Base-by-base conservation (phyloP, 2,329 filamentous ascomycete species). In the Botrytis elliptica region DNA sequence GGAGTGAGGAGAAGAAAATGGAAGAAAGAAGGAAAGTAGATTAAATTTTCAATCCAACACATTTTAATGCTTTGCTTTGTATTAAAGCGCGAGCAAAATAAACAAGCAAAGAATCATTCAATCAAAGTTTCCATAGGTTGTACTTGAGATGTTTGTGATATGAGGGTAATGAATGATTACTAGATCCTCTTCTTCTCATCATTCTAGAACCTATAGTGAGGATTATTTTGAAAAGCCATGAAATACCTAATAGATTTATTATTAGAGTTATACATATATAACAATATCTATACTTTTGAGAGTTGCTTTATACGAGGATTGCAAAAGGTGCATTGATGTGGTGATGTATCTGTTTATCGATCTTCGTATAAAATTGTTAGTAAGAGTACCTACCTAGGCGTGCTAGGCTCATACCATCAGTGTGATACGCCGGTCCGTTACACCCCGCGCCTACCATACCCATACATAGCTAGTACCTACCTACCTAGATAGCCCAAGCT, bases 381-480 rank as follows among this genome's bases (percentile, higher is more conserved):
- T 49, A 10, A 49, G 46, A 49, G 46, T 10, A 22, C 20, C 20
- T 42, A 29, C 29, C 29, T 29, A 16, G 40, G 40, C 40, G 29
- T 42, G 12, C 29, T 42, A 14, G 40, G 40, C 12, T 16, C 40
- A 42, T 14, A 42, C 40, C 49, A n/a, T 55, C 25, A n/a, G 49
- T 55, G 25, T 55, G 25, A n/a, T 55, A n/a, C 49, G 29, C 65
- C 46, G 65, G 65, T 33, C 65, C 46, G 65, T 57, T 18, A 18
- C 46, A 49, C 65, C 65, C 65, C 49, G 65, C 65, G 16, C 65
- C 65, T 68, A 40, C 46, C 46, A 67, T 22, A 65, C 46, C 46
- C 46, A 67, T 22, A 65, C 46, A 55, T 40, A 65, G 62, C 33
- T 52, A n/a, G 22, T 29, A 63, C 4, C 33, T 38, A 52, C 10